Conservation (phyloP, 306 rosid species). For the Lathyrus aphaca region DNA sequence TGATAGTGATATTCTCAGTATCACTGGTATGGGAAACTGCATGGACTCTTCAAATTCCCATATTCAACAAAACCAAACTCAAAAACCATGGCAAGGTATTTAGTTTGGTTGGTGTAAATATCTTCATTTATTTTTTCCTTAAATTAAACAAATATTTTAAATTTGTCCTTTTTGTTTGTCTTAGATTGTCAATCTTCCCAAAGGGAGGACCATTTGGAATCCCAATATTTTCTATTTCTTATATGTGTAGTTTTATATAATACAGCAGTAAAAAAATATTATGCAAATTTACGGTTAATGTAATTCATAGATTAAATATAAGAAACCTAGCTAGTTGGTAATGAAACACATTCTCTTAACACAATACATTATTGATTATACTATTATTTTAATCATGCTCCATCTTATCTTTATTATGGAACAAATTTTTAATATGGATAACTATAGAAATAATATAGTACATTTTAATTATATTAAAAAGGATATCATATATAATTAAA, state of each 20-base stretch:
- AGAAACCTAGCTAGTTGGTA: constrained; percentile 1
- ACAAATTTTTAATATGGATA: neutral
- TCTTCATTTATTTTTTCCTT: neutral
- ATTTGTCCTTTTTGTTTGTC: constrained; percentile 16
- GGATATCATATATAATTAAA: too few species aligned
- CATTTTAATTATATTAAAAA: neutral
- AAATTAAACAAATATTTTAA: neutral
- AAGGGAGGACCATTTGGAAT: constrained; percentile 52
- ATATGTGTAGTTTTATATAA: neutral
- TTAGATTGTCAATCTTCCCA: constrained; percentile 43
- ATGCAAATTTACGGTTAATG: too few species aligned
- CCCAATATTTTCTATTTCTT: constrained; percentile 37
- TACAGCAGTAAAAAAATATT: neutral
- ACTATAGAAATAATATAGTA: neutral
- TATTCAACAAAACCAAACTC: constrained; percentile 56
- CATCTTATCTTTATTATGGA: neutral
- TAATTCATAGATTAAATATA: neutral
- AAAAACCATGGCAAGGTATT: constrained; percentile 76
- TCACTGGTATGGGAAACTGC: constrained; percentile 71
- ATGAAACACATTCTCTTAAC: neutral
- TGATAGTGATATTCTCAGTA: constrained; percentile 67
- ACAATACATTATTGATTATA: neutral
- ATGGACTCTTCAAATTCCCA: constrained; percentile 33
- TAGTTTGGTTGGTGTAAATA: constrained; percentile 6
- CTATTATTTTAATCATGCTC: neutral